Conservation (phyloP, 2,329 filamentous ascomycete genomes). For the Aschersonia sp. region DNA sequence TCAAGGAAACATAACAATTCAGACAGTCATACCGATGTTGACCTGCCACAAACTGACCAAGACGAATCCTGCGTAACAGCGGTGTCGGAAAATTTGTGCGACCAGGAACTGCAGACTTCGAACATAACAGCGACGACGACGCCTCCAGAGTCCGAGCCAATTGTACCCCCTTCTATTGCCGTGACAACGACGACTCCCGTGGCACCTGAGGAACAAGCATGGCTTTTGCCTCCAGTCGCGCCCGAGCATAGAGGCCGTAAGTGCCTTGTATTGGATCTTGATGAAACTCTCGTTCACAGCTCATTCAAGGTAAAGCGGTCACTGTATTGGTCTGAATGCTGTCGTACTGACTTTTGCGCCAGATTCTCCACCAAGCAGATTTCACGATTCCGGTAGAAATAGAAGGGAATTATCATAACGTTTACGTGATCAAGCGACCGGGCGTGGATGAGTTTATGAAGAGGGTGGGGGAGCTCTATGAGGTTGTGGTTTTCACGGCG, state of each 20-base stretch:
- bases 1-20: constrained; percentile 17
- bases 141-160: constrained; percentile 28
- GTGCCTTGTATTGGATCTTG: constrained; percentile 86
- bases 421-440: constrained; percentile 98
- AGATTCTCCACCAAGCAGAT: constrained; percentile 96
- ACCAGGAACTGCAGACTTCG: constrained; percentile 11
- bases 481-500: constrained; percentile 96
- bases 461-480: constrained; percentile 89
- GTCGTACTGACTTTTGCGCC: constrained; percentile 6
- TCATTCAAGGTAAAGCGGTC: constrained; percentile 64
- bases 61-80: constrained; percentile 32
- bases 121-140: constrained; percentile 18
- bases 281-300: constrained; percentile 94
- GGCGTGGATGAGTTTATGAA: constrained; percentile 99
- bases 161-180: constrained; percentile 24
- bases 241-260: constrained; percentile 77
- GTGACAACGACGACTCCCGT: constrained; percentile 25
- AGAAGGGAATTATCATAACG: constrained; percentile 97
- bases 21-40: constrained; percentile 44
- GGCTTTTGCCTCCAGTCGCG: constrained; percentile 67
- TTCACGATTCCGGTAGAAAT: constrained; percentile 99
- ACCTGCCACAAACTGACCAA: constrained; percentile 50
- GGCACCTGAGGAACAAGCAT: constrained; percentile 36
- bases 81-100: constrained; percentile 21
- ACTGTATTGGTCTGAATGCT: not conserved